Conservation (phyloP, 2,329 filamentous ascomycete genomes). For the Phaeosphaeria sp. region DNA sequence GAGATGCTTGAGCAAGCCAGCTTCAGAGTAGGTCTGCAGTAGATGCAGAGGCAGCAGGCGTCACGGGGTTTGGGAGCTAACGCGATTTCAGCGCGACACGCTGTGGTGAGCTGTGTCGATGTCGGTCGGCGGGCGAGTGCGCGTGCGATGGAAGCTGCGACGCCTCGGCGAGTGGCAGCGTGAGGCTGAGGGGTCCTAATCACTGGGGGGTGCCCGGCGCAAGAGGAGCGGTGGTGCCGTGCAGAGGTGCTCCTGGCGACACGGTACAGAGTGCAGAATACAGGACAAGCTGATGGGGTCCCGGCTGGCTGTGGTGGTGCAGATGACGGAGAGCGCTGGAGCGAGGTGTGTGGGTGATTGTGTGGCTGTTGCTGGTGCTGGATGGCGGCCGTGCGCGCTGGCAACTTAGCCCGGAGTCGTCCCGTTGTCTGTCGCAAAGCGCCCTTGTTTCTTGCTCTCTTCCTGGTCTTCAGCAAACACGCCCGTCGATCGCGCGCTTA, state of each 20-base stretch:
- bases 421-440: background rate
- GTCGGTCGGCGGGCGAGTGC: background rate
- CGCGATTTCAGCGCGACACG: slow-evolving; percentile 6
- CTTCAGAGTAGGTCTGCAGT: background rate
- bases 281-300: slow-evolving; percentile 4
- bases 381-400: background rate
- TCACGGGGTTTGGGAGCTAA: background rate
- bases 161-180: background rate
- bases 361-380: slow-evolving; percentile 9
- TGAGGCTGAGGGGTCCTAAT: background rate
- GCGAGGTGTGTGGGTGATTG: slow-evolving; percentile 21
- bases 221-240: slow-evolving; percentile 4
- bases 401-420: too few species aligned
- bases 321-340: slow-evolving; percentile 27
- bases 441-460: background rate
- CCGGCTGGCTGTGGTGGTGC: slow-evolving; percentile 21
- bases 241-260: background rate
- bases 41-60: background rate
- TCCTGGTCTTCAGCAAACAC: background rate
- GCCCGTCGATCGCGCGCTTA: background rate
- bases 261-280: background rate
- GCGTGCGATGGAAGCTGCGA: slow-evolving; percentile 1
- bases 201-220: background rate
- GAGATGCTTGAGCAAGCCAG: slow-evolving; percentile 18
- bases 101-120: background rate